Evolutionary conservation across 768 basidiomycete genomes (phyloP), one percentile per base, ranked within the genome.

Genomic region (Mycena rebaudengoi): DNA sequence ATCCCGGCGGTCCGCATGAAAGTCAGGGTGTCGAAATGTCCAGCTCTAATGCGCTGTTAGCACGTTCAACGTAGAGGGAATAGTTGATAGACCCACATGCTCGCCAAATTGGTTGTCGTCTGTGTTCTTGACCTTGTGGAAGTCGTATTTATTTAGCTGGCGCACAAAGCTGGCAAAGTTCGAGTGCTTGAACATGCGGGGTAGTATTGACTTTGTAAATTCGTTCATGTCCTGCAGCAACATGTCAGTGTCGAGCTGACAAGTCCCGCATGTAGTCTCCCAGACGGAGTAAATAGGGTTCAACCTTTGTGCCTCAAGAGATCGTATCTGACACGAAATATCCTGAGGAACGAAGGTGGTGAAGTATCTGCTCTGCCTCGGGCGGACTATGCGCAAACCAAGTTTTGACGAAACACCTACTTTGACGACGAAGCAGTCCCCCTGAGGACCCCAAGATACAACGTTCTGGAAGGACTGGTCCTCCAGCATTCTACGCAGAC

Each of bases 61-160:
- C 46, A 37, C 30, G 21, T 16, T 35, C 52, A 3, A 10, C 30
- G n/a, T 18, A 26, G 35, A 21, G 18, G 41, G 35, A 33, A 41
- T n/a, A n/a, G n/a, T n/a, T n/a, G n/a, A 32, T 18, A 37, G 8
- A 78, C 82, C 16, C 70, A 85, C 84, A 78, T 91, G 83, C 78
- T 86, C 88, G 13, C 84, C 84, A 64, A 82, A 94, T 65, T 88
- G 86, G 73, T 86, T 82, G 69, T 94, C 94, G 66, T 95, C 95
- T 2, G 88, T 89, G 70, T 92, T 94, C 77, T 96, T 96, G 66
- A 96, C 91, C 82, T 97, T 97, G 83, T 96, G 95, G 69, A 97
- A 97, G 78, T 96, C 95, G 74, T 97, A 97, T 76, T 96, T 97
- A 84, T 97, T 97, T 32, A 97, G 83, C 76, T 97, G 95, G 11